phyloP scores from a whole-genome alignment of 305 asterid species.

The Solanum aculeatissimum region DNA sequence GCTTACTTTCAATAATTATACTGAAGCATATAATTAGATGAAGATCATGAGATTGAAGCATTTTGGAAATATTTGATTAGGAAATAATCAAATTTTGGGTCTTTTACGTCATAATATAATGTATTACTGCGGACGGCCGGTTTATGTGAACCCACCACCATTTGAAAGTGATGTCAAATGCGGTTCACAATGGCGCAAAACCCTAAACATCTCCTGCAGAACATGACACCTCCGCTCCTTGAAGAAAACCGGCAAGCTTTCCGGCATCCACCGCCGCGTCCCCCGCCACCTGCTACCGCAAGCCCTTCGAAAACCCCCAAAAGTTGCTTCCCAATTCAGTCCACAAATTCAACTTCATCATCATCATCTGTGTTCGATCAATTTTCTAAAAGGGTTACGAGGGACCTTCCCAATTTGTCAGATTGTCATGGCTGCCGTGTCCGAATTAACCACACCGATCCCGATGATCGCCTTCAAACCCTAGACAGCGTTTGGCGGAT shows the following conservation, averaged over 20 bases:
- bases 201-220: neutral
- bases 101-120: neutral
- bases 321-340: neutral
- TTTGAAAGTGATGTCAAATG: neutral
- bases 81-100: neutral
- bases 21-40: neutral
- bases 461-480: constrained; percentile 62
- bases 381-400: constrained; percentile 41
- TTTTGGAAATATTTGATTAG: neutral
- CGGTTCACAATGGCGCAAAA: neutral
- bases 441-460: constrained; percentile 48
- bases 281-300: constrained; percentile 3
- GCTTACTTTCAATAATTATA: neutral
- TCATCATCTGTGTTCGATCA: neutral
- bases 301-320: neutral
- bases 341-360: neutral
- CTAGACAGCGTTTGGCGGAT: constrained; percentile 83
- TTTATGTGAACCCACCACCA: neutral
- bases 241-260: neutral
- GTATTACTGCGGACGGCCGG: neutral
- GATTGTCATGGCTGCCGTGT: constrained; percentile 71
- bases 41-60: neutral
- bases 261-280: neutral
- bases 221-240: neutral
- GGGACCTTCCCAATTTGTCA: constrained; percentile 67